These are phyloP conservation scores for Penicillium verhagenii DNA, from an alignment of 495 filamentous ascomycete species.

Conservation along the genomic window DNA sequence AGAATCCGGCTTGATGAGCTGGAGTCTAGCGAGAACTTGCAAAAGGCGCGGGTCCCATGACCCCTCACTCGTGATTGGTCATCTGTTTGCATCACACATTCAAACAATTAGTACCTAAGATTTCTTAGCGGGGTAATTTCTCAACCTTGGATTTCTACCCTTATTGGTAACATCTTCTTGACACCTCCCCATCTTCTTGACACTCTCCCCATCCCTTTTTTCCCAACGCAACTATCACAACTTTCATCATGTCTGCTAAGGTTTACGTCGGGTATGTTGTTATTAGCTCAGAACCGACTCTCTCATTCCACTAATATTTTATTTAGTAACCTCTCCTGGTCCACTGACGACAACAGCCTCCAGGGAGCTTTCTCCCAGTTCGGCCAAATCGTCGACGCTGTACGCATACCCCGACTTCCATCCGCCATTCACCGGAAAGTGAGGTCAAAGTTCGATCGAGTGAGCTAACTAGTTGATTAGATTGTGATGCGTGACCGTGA, in stretches of 20 bases:
- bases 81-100: background rate
- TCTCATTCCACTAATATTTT: background rate
- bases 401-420: background rate
- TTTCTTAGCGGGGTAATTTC: background rate
- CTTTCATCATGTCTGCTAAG: constrained; percentile 14
- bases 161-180: background rate
- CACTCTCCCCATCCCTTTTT: background rate
- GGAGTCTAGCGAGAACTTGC: background rate
- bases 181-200: background rate
- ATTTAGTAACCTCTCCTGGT: constrained; percentile 17
- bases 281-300: background rate
- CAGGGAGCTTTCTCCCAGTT: constrained; percentile 6
- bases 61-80: background rate
- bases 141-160: background rate
- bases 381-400: constrained; percentile 13
- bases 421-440: background rate
- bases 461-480: constrained; percentile 1
- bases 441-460: background rate
- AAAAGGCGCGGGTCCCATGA: background rate
- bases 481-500: constrained; percentile 21
- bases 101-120: background rate
- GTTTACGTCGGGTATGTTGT: constrained; percentile 15
- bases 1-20: no score
- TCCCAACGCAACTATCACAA: background rate
- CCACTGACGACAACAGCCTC: constrained; percentile 11